Evolutionary conservation across 139 green algal genomes (phyloP).

Genomic region (Auxenochlorella protothecoides): DNA sequence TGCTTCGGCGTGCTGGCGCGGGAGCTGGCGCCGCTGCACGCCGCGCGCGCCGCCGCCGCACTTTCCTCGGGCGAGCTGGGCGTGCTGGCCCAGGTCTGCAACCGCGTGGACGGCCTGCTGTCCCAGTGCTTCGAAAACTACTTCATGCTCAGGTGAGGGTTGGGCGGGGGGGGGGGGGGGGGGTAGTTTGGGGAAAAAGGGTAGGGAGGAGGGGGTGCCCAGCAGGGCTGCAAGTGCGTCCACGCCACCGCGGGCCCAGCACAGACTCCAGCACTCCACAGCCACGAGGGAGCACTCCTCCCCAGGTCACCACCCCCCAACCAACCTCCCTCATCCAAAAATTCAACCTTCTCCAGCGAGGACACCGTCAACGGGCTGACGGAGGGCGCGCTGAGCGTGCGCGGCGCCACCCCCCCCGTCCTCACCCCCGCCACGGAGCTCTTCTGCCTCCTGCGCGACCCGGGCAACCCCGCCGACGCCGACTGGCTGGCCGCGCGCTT

Average conservation of each 20-base stretch:
- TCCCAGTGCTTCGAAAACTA: constrained; percentile 41
- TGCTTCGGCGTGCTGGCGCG: constrained; percentile 31
- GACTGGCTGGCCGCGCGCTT: constrained; percentile 36
- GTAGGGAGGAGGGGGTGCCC: no score
- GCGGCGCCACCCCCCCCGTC: constrained; percentile 21
- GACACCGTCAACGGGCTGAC: constrained; percentile 21
- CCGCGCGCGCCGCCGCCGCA: constrained; percentile 9
- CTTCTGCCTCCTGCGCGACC: constrained; percentile 26
- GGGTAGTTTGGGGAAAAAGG: no score
- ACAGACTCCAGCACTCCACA: no score
- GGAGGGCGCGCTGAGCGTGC: constrained; percentile 21
- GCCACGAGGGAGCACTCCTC: no score
- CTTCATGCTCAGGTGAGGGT: constrained; percentile 17
- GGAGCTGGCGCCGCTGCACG: constrained; percentile 32
- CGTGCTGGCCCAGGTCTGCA: constrained; percentile 25
- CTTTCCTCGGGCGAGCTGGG: constrained; percentile 27
- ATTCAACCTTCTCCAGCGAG: constrained; percentile 13
- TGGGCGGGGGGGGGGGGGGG: no score
- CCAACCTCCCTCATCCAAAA: no score
- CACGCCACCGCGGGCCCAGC: no score
- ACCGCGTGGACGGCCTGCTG: constrained; percentile 29
- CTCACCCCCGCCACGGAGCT: constrained; percentile 33
- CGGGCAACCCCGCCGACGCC: constrained; percentile 9
- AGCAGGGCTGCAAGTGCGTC: no score
- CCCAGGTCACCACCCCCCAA: no score